These are phyloP conservation scores for Hyaloscypha hepaticicola DNA, from an alignment of 495 filamentous ascomycete genomes.

Conservation along the genomic window DNA sequence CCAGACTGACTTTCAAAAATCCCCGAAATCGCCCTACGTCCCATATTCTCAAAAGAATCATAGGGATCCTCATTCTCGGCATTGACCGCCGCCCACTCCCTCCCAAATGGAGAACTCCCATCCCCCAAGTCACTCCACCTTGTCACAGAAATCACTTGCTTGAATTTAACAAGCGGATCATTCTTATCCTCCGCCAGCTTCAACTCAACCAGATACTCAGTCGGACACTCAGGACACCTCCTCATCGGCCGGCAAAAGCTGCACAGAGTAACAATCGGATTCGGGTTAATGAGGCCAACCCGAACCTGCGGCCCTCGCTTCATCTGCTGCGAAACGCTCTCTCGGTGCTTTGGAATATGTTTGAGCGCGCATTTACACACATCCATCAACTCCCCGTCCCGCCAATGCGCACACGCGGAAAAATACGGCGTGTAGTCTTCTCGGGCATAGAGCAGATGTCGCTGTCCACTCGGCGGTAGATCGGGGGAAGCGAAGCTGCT, in stretches of 20 bases:
- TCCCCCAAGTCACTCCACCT: constrained; percentile 60
- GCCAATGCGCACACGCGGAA: constrained; percentile 59
- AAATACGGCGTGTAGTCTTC: constrained; percentile 62
- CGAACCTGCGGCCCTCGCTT: constrained; percentile 25
- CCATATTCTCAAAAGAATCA: constrained; percentile 51
- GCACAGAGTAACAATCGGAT: constrained; percentile 49
- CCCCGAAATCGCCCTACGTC: constrained; percentile 52
- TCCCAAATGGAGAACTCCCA: constrained; percentile 41
- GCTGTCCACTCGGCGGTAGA: constrained; percentile 44
- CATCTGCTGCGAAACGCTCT: constrained; percentile 36
- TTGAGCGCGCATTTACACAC: constrained; percentile 57
- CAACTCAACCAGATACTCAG: constrained; percentile 59
- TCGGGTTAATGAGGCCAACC: constrained; percentile 35
- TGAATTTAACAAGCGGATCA: constrained; percentile 42
- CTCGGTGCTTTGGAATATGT: constrained; percentile 51
- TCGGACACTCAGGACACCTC: constrained; percentile 58
- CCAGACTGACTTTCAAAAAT: constrained; percentile 55
- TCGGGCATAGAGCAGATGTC: constrained; percentile 54
- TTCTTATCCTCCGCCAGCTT: constrained; percentile 51
- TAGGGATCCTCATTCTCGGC: constrained; percentile 39
- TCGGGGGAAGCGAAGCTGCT: constrained; percentile 43
- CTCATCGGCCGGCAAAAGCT: constrained; percentile 55
- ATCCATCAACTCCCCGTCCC: constrained; percentile 56
- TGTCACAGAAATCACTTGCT: constrained; percentile 58
- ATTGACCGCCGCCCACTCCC: constrained; percentile 53